Conservation (phyloP, 2,329 filamentous ascomycete genomes). For the Neofusicoccum umdonicola region DNA sequence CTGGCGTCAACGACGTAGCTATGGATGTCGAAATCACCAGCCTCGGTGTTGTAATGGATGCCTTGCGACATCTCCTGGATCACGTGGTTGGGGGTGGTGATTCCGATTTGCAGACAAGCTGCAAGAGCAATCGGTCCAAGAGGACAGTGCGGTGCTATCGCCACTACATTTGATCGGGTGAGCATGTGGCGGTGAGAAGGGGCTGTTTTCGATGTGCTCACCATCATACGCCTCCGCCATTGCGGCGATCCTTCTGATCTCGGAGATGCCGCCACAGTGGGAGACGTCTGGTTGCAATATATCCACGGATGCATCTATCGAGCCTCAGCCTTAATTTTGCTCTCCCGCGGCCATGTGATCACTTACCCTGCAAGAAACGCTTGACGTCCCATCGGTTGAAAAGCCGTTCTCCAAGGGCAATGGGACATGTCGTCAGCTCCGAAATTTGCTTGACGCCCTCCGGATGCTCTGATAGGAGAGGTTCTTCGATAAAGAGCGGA, state of each 20-base stretch:
- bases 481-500: conserved; percentile 76
- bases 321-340: conserved; percentile 2
- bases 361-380: conserved; percentile 60
- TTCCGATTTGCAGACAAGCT: conserved; percentile 66
- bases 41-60: conserved; percentile 67
- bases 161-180: conserved; percentile 42
- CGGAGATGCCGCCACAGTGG: conserved; percentile 71
- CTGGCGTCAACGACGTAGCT: conserved; percentile 65
- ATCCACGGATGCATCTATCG: conserved; percentile 58
- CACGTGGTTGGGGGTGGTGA: conserved; percentile 59
- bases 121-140: conserved; percentile 71
- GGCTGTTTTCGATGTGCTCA: neutral
- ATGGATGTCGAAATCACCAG: conserved; percentile 41
- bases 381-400: conserved; percentile 73
- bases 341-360: neutral
- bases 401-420: conserved; percentile 70
- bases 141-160: conserved; percentile 71
- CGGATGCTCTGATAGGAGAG: conserved; percentile 66
- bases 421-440: conserved; percentile 58
- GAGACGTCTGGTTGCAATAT: conserved; percentile 71
- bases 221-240: conserved; percentile 70
- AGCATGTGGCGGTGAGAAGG: neutral
- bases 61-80: conserved; percentile 79
- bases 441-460: conserved; percentile 64
- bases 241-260: conserved; percentile 65